Evolutionary conservation across 2,329 filamentous ascomycete species (phyloP), one percentile per base, ranked within the genome.

Genomic region (Aspergillus ruber): DNA sequence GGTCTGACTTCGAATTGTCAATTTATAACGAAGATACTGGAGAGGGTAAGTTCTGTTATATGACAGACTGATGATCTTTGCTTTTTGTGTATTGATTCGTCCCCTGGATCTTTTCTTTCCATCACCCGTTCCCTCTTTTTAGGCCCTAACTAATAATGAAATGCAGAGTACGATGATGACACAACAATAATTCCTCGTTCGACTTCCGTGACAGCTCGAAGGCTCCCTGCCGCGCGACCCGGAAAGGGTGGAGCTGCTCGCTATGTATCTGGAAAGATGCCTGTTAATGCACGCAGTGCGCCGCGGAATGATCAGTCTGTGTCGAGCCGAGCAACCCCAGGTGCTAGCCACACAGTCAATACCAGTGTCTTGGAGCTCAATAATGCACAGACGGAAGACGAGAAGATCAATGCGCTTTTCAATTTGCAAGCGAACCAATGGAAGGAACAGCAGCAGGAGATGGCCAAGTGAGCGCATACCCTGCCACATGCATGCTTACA

Each of bases 231-330:
- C 6, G 76, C 82, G 45, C 89, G 90, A 62, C 85, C 85, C 42
- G 93, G 93, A 25, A 89, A 90, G 54, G 94, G 93, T 45, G 83
- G 88, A 56, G 94, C 93, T 47, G 90, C 91, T 53, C 83, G 93
- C 64, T 98, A 98, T 77, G 88, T 98, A 51, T 91, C 89, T 15
- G 93, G 93, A 50, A 95, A 95, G 71, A 94, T 95, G 81, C 93
- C 93, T 2, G 81, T 88, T 17, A 88, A 84, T 61, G 88, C 90
- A 3, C 93, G 90, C 69, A 93, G 88, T 59, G 80, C 83, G 12
- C 81, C 86, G 29, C 82, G 86, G 29, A 77, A 79, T 46, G 86
- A 90, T 59, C 74, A 78, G 9, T 64, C 75, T 3, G 73, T 65
- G 9, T 61, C 62, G 27, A 58, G 55, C 43, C 63, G 64, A 47